Conservation (phyloP, 441 rosid species). For the Gossypium armourianum region DNA sequence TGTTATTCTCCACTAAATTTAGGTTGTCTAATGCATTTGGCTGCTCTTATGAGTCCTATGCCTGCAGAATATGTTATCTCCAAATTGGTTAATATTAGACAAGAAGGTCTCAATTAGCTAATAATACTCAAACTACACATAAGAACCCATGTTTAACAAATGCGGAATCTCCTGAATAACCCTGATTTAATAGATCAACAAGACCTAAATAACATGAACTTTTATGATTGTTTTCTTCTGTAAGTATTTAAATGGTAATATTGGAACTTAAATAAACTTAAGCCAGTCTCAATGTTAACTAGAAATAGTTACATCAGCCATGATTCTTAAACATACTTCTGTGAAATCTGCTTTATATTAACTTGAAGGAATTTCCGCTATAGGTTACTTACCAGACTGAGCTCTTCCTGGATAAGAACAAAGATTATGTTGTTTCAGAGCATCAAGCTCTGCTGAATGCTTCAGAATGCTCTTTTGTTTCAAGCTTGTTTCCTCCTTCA, state of each 20-base stretch:
- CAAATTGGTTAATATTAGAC: not conserved
- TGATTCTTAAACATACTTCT: constrained; percentile 2
- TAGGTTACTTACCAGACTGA: constrained; percentile 95
- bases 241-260: not conserved
- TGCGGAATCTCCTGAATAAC: not conserved
- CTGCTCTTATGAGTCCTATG: constrained; percentile 4
- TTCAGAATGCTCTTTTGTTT: constrained; percentile 68
- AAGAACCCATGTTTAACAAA: not conserved
- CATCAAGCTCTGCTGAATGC: constrained; percentile 73
- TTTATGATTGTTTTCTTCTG: not conserved
- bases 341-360: constrained; percentile 1
- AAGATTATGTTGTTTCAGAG: constrained; percentile 89
- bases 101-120: not conserved
- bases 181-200: not conserved
- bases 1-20: not conserved
- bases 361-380: not conserved
- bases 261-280: not conserved
- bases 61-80: not conserved
- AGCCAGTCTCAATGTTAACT: not conserved
- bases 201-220: not conserved
- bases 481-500: constrained; percentile 62
- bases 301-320: constrained; percentile 4
- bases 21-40: not conserved
- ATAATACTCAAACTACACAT: not conserved
- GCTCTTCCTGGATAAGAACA: constrained; percentile 84